phyloP scores from a whole-genome alignment of 1,139 yeast genomes.

The Blastobotrys capitulatus region DNA sequence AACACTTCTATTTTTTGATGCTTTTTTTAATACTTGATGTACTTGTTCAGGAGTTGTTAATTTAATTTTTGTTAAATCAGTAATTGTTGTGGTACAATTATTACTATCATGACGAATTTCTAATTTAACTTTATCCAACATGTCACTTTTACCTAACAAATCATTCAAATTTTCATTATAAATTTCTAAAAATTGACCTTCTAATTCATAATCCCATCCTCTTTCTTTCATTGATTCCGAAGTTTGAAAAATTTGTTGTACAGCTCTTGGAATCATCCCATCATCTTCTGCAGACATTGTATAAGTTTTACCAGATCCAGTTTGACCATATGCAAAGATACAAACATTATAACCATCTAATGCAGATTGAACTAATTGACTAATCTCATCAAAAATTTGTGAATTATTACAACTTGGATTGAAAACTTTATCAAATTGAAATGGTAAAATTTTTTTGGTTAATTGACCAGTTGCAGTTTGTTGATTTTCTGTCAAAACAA shows the following conservation, averaged over 20 bases:
- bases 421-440: conserved; percentile 78
- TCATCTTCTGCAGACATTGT: conserved; percentile 70
- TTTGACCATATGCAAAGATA: conserved; percentile 95
- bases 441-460: conserved; percentile 37
- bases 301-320: conserved; percentile 93
- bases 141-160: conserved; percentile 42
- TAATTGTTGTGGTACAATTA: conserved; percentile 48
- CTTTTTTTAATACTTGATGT: conserved; percentile 45
- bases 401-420: conserved; percentile 47
- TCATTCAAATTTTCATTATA: conserved; percentile 81
- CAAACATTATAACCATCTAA: conserved; percentile 90
- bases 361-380: conserved; percentile 83
- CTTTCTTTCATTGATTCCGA: conserved; percentile 44
- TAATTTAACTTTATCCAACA: conserved; percentile 38
- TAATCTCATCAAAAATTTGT: conserved; percentile 74
- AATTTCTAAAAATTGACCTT: conserved; percentile 82
- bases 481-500: conserved; percentile 23
- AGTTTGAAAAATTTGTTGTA: conserved; percentile 64
- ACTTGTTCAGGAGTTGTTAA: conserved; percentile 51
- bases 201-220: conserved; percentile 63
- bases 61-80: conserved; percentile 50
- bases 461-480: conserved; percentile 23
- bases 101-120: conserved; percentile 72
- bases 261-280: conserved; percentile 82
- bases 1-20: conserved; percentile 55